Conservation (phyloP, 108 stramenopile genomes). For the Skeletonema costatum region DNA sequence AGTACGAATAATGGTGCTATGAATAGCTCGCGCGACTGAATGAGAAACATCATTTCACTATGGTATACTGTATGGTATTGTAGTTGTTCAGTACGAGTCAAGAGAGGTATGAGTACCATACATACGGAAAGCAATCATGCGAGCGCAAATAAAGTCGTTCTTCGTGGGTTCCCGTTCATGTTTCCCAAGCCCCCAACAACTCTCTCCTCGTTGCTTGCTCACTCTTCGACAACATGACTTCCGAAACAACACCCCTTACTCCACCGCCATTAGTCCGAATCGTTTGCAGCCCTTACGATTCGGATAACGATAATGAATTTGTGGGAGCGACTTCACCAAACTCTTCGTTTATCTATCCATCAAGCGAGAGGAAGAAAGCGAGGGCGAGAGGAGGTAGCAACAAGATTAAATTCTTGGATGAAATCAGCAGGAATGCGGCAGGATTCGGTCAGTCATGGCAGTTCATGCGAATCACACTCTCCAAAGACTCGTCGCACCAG, state of each 20-base stretch:
- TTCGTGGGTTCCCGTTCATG: too few relatives aligned
- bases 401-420: neutral
- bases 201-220: neutral
- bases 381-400: neutral
- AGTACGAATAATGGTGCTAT: too few relatives aligned
- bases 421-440: neutral
- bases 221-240: neutral
- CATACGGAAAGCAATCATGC: too few relatives aligned
- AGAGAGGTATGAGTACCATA: too few relatives aligned
- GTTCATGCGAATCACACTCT: neutral
- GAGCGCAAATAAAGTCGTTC: too few relatives aligned
- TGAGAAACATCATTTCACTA: too few relatives aligned
- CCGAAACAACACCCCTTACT: neutral
- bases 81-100: too few relatives aligned
- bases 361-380: neutral
- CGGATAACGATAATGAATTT: neutral
- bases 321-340: neutral
- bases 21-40: too few relatives aligned
- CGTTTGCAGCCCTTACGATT: constrained; percentile 3
- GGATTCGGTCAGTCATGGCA: neutral
- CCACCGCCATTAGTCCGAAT: neutral
- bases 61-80: too few relatives aligned
- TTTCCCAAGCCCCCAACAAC: neutral
- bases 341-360: neutral
- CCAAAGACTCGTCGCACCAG: neutral